Evolutionary conservation across 345 rosid species (phyloP).

Genomic region (Eutrema japonicum): DNA sequence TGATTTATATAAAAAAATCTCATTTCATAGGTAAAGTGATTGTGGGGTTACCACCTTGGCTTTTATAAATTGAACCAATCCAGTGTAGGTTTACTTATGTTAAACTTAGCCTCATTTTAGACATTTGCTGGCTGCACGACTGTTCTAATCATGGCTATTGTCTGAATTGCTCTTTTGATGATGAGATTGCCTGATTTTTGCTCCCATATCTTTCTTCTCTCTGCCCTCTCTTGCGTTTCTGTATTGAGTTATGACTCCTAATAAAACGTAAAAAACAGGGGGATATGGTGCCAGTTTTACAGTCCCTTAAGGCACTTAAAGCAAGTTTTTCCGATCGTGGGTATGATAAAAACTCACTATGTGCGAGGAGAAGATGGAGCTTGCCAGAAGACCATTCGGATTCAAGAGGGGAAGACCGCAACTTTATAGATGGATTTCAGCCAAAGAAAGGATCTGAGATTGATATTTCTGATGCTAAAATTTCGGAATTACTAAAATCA

Average conservation of each 20-base stretch:
- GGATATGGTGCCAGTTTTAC: slow-evolving; percentile 67
- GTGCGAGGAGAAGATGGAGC: slow-evolving; percentile 61
- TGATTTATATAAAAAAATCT: no score
- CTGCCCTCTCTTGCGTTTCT: slow-evolving; percentile 23
- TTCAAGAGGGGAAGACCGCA: slow-evolving; percentile 43
- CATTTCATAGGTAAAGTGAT: no score
- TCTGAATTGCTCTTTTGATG: slow-evolving; percentile 12
- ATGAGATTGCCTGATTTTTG: slow-evolving; percentile 28
- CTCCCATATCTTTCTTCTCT: neutral
- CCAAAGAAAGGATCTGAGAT: slow-evolving; percentile 52
- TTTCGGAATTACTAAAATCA: slow-evolving; percentile 64
- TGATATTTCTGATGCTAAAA: slow-evolving; percentile 62
- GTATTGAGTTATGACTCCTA: slow-evolving; percentile 32
- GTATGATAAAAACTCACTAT: slow-evolving; percentile 44
- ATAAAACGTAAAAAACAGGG: slow-evolving; percentile 56
- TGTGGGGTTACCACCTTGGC: no score
- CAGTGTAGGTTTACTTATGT: neutral
- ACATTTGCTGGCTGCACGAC: slow-evolving; percentile 12
- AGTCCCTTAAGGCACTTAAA: slow-evolving; percentile 70
- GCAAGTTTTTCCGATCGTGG: slow-evolving; percentile 51
- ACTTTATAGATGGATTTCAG: slow-evolving; percentile 49
- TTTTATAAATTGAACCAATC: no score
- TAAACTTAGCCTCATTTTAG: neutral
- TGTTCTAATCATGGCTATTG: slow-evolving; percentile 5
- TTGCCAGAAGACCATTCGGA: slow-evolving; percentile 40